Evolutionary conservation across 345 rosid genomes (phyloP), one percentile per base, ranked within the genome.

Genomic region (Gossypium mustelinum): DNA sequence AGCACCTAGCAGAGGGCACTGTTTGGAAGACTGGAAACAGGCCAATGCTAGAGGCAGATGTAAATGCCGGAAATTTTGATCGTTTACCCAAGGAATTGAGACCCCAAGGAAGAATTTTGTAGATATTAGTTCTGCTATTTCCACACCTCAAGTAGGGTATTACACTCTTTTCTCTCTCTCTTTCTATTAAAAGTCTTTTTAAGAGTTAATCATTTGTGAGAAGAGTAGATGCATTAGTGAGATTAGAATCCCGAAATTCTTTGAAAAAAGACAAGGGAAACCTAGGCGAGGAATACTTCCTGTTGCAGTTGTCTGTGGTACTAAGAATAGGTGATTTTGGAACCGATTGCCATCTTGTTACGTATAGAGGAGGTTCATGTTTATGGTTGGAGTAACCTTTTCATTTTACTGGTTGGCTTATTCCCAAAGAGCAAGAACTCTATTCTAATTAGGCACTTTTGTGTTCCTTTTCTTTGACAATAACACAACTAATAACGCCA

Each of bases 1-100:
- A 94, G 80, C 98, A 92, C 81, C 79, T 90, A 18, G 98, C 97
- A 3, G 91, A 90, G 81, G 98, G 97, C 58, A 86, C 80, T 9
- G 84, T 75, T 20, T 89, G 97, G 97, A 77, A 89, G 69, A 76
- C 77, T 34, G 97, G 98, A 72, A 80, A 81, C 79, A 80, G 97
- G 60, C 93, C 97, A 2, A 82, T 92, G 97, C 84, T 88, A 70
- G 91, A 92, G 73, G 80, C 94, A 0, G 93, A 92, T 68, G 68
- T 92, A 73, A 87, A 88, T 50, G 83, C 92, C 0, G 93, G 89
- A 75, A 90, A 94, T 71, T 92, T 90, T 51, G 90, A 79, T 0
- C 79, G 82, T 17, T 66, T 90, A 41, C 98, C 97, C 1, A 87
- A 73, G 77, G 94, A 92, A 78, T 75, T 92, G 79, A 87, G 93